A percentile compares a stretch with the other conserved stretches of the same genome.
Conservation (phyloP, 257 asterid genomes). For the Ilex aquifolium region DNA sequence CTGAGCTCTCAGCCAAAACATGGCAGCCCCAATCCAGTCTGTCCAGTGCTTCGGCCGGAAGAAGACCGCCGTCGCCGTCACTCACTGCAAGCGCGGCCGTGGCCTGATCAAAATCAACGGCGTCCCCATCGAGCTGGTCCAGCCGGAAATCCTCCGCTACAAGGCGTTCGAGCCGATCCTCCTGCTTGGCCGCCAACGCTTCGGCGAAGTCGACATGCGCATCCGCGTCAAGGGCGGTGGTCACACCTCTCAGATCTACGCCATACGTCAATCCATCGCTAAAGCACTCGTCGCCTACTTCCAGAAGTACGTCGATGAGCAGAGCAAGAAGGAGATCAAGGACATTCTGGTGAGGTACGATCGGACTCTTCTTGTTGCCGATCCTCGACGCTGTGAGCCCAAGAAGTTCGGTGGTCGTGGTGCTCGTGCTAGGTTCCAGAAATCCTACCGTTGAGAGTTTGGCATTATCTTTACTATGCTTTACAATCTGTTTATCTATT, state of each 20-base stretch:
- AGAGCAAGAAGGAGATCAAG: slow-evolving; percentile 23
- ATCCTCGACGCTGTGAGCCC: slow-evolving; percentile 31
- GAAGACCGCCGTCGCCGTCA: neutral
- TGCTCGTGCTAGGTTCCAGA: slow-evolving; percentile 27
- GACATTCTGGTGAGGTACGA: slow-evolving; percentile 21
- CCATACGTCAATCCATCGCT: slow-evolving; percentile 27
- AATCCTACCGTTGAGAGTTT: slow-evolving; percentile 20
- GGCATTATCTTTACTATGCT: neutral
- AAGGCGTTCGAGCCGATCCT: slow-evolving; percentile 10
- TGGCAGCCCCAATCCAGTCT: neutral
- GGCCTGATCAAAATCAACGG: slow-evolving; percentile 6
- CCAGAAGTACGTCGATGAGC: slow-evolving; percentile 28
- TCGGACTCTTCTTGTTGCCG: slow-evolving; percentile 29
- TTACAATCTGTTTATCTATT: too few relatives aligned
- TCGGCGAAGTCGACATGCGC: slow-evolving; percentile 12
- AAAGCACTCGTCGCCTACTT: slow-evolving; percentile 22
- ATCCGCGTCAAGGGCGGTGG: slow-evolving; percentile 1
- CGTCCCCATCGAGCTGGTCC: slow-evolving; percentile 7
- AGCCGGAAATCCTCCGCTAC: slow-evolving; percentile 10
- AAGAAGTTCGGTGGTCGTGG: slow-evolving; percentile 32
- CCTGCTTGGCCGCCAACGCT: slow-evolving; percentile 16
- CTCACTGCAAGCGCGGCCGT: neutral
- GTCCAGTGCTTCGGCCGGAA: neutral
- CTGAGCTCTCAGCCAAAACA: too few relatives aligned
- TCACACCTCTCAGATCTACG: slow-evolving; percentile 6